phyloP scores from a whole-genome alignment of 768 basidiomycete species.

The Podaxis pistillaris region DNA sequence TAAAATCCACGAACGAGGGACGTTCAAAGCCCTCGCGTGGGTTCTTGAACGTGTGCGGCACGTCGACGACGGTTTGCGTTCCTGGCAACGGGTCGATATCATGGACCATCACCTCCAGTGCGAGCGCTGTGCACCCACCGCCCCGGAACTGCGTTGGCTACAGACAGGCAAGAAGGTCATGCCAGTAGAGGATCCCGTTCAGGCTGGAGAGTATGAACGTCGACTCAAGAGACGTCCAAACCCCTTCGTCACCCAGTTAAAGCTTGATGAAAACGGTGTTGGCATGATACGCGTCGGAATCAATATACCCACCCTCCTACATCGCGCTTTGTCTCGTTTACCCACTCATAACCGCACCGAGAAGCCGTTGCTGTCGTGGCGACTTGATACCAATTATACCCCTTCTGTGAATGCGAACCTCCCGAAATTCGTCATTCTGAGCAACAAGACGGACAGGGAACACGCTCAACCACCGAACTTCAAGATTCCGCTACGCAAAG shows the following conservation, averaged over 20 bases:
- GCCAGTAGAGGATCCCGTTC: slow-evolving; percentile 78
- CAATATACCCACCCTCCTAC: slow-evolving; percentile 83
- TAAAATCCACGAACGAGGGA: slow-evolving; percentile 79
- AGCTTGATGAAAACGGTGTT: slow-evolving; percentile 53
- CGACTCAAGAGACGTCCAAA: slow-evolving; percentile 82
- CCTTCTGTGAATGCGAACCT: slow-evolving; percentile 57
- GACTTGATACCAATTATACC: slow-evolving; percentile 75
- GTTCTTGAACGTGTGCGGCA: slow-evolving; percentile 79
- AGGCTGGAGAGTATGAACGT: slow-evolving; percentile 89
- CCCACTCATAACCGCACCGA: slow-evolving; percentile 55
- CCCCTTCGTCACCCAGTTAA: slow-evolving; percentile 85
- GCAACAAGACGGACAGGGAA: slow-evolving; percentile 72
- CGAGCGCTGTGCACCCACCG: slow-evolving; percentile 76
- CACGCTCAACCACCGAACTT: slow-evolving; percentile 81
- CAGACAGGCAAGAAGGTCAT: slow-evolving; percentile 57
- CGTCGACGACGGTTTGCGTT: slow-evolving; percentile 59
- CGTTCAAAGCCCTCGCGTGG: slow-evolving; percentile 85
- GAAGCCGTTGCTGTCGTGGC: slow-evolving; percentile 66
- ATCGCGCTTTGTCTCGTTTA: slow-evolving; percentile 80
- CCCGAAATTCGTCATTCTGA: slow-evolving; percentile 66
- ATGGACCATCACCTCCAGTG: slow-evolving; percentile 54
- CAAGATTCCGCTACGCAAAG: slow-evolving; percentile 67
- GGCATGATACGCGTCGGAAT: slow-evolving; percentile 83
- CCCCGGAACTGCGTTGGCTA: slow-evolving; percentile 78
- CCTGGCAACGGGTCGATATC: slow-evolving; percentile 63